Base-by-base conservation (phyloP, 371 early-diverging fungal species). In the Phascolomyces articulosus region DNA sequence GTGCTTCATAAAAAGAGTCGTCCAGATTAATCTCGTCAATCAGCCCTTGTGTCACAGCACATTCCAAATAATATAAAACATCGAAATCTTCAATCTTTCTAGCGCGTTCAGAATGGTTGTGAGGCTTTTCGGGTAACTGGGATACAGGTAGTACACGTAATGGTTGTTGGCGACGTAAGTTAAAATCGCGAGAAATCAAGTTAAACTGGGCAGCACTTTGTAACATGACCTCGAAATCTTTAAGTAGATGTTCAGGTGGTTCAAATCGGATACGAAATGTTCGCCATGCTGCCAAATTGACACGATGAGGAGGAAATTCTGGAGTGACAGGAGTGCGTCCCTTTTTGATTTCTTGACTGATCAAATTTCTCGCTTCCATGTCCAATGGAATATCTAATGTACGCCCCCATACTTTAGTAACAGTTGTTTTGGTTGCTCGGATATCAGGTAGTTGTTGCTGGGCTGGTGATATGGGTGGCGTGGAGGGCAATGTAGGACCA, bases 11-110 rank as follows among this genome's bases (percentile, higher is more conserved):
- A n/a, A 85, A 83, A 0, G 61, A 58, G 0, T 60, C 44, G 7
- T 77, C 73, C 24, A 87, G 29, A 18, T 85, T 85, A 47, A 74
- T 68, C 40, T 79, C 83, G 15, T 77, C 65, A 8, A 85, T 55
- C 6, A 66, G 71, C 10, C 77, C 70, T 34, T 70, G 63, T 0
- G 76, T 72, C 2, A 87, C 66, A 0, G 71, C 70, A 2, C 74
- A 73, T 60, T 87, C 87, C 2, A 87, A 69, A 60, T 77, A 34
- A 41, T 85, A 87, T 0, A 82, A 71, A 0, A 82, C 79, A 18
- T 84, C 80, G 44, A 79, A 85, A 2, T 60, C 48, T 7, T 66
- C 10, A 2, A 68, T 48, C 3, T 72, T 31, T 0, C 13, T 23
- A 2, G 72, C 66, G 2, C 82, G 62, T 3, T 72, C 67, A 0